Percentiles rank a stretch among this genome's conserved stretches.
Evolutionary conservation across 495 filamentous ascomycete genomes (phyloP).

Genomic region (Symbiotaphrina buchneri): DNA sequence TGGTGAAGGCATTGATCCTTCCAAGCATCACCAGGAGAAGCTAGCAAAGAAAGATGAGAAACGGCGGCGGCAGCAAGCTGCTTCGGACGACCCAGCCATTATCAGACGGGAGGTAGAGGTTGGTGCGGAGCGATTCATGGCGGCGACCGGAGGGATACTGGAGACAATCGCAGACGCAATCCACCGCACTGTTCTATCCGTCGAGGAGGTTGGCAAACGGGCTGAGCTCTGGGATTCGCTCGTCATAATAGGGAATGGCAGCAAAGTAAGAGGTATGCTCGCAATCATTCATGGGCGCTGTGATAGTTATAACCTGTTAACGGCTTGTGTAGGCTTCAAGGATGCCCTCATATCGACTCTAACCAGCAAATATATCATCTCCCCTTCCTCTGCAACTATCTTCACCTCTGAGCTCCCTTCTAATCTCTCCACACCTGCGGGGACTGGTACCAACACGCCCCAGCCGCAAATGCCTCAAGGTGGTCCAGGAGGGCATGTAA

Average conservation of each 20-base stretch:
- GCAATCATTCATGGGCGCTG: neutral
- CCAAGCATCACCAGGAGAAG: conserved; percentile 4
- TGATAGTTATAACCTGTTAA: neutral
- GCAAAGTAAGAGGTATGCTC: conserved; percentile 46
- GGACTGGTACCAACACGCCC: conserved; percentile 82
- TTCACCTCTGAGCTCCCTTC: conserved; percentile 92
- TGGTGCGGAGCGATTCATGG: conserved; percentile 69
- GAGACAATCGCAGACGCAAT: conserved; percentile 63
- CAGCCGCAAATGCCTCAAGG: conserved; percentile 15
- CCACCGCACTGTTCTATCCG: conserved; percentile 54
- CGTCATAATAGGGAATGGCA: conserved; percentile 73
- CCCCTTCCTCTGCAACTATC: conserved; percentile 76
- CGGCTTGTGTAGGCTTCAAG: conserved; percentile 37
- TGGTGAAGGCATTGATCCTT: conserved; percentile 7
- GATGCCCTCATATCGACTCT: conserved; percentile 66
- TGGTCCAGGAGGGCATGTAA: conserved; percentile 32
- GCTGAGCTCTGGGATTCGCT: conserved; percentile 76
- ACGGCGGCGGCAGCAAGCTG: conserved; percentile 15
- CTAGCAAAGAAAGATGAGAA: conserved; percentile 14
- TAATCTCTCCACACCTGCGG: conserved; percentile 68
- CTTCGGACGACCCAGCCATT: conserved; percentile 15
- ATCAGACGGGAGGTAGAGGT: conserved; percentile 59
- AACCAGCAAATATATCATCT: conserved; percentile 64
- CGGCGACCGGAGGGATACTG: conserved; percentile 48
- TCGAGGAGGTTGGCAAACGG: conserved; percentile 58